These are phyloP conservation scores for Porogramme epimiltina DNA, from an alignment of 1,284 basidiomycete genomes.

Conservation along the genomic window DNA sequence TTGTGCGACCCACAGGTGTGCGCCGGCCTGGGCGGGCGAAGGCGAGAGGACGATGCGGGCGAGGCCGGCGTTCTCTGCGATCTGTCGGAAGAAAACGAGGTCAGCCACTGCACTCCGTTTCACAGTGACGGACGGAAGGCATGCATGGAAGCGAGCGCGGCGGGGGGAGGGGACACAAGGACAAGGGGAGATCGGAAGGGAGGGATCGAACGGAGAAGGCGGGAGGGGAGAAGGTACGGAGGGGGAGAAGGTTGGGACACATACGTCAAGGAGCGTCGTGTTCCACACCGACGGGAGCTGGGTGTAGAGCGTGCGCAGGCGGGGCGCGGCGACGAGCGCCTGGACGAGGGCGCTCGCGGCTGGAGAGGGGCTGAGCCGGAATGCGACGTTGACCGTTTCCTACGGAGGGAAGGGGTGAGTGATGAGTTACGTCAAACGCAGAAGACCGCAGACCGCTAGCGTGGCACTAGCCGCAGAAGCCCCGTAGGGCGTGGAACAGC, in stretches of 20 bases:
- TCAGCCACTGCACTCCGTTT: slow-evolving; percentile 8
- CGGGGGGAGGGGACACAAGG: neutral
- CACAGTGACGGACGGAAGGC: neutral
- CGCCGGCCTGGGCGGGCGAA: slow-evolving; percentile 24
- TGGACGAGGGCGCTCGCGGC: slow-evolving; percentile 25
- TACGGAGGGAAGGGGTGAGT: slow-evolving; percentile 21
- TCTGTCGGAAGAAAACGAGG: slow-evolving; percentile 12
- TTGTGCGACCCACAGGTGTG: slow-evolving; percentile 32
- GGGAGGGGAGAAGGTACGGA: neutral
- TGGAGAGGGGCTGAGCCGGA: slow-evolving; percentile 41
- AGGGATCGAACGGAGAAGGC: neutral
- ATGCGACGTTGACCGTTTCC: slow-evolving; percentile 49
- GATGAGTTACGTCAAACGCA: slow-evolving; percentile 14
- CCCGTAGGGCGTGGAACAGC: neutral
- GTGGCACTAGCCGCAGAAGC: neutral
- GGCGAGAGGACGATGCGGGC: slow-evolving; percentile 28
- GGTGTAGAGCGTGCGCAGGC: slow-evolving; percentile 28
- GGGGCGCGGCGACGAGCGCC: slow-evolving; percentile 28
- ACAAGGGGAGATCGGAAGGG: neutral
- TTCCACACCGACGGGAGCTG: slow-evolving; percentile 33
- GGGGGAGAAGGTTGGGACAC: slow-evolving; percentile 7
- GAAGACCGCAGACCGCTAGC: neutral
- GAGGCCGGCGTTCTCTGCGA: slow-evolving; percentile 30
- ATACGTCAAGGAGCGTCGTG: slow-evolving; percentile 29
- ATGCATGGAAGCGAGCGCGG: neutral